phyloP scores from a whole-genome alignment of 139 green algal genomes.

The Ettlia oleoabundans region DNA sequence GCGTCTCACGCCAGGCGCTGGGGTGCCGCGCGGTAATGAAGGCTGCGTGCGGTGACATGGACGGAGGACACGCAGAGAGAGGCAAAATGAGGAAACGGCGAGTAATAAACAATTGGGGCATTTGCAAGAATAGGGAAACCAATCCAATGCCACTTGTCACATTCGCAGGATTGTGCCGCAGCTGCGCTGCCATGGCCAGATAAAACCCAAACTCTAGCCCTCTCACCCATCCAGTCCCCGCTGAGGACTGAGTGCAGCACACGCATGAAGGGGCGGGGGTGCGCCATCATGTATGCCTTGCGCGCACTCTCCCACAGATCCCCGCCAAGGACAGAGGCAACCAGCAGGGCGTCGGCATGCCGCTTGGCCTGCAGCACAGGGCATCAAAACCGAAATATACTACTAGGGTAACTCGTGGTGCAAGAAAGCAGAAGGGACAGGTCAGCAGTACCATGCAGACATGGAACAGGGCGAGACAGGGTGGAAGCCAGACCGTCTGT shows the following conservation, averaged over 20 bases:
- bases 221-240: conserved; percentile 74
- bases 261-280: conserved; percentile 85
- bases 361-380: conserved; percentile 59
- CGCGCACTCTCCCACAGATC: conserved; percentile 63
- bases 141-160: neutral
- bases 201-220: neutral
- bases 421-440: neutral
- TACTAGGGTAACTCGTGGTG: neutral
- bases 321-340: conserved; percentile 74
- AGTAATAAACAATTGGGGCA: too few relatives aligned
- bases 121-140: too few relatives aligned
- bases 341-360: conserved; percentile 93
- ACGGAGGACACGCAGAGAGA: too few relatives aligned
- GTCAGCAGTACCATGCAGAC: neutral
- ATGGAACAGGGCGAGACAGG: neutral
- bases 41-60: too few relatives aligned
- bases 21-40: conserved; percentile 85
- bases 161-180: neutral
- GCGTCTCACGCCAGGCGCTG: conserved; percentile 90
- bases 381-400: too few relatives aligned
- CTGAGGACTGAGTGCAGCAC: conserved; percentile 66
- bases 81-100: too few relatives aligned
- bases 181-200: too few relatives aligned
- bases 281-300: conserved; percentile 78
- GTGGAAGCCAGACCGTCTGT: neutral